Percentiles rank a stretch among this genome's conserved stretches.
phyloP scores from a whole-genome alignment of 805 yeast genomes.

The Metschnikowia orientalis region DNA sequence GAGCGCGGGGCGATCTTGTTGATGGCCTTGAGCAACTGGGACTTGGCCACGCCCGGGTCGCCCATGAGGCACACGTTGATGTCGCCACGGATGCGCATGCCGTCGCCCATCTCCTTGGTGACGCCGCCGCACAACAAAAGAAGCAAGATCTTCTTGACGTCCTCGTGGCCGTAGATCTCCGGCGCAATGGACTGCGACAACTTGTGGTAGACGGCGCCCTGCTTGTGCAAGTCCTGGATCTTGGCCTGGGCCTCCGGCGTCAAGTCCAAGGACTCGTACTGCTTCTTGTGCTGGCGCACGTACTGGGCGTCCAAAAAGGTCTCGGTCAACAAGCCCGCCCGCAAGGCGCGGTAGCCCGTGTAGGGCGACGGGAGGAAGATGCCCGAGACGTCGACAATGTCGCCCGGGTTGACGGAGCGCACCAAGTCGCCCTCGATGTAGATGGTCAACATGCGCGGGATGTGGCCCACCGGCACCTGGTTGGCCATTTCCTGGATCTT shows the following conservation, averaged over 20 bases:
- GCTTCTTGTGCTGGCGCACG: conserved; percentile 83
- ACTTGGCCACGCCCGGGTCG: conserved; percentile 99
- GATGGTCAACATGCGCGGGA: conserved; percentile 80
- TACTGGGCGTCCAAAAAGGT: conserved; percentile 87
- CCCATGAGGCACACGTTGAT: conserved; percentile 96
- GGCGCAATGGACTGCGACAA: conserved; percentile 93
- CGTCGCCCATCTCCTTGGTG: conserved; percentile 91
- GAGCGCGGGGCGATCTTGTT: conserved; percentile 93
- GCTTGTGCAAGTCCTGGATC: conserved; percentile 49
- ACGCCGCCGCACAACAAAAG: conserved; percentile 91
- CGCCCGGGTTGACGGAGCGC: conserved; percentile 88
- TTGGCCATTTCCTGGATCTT: conserved; percentile 90
- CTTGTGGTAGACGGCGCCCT: conserved; percentile 73
- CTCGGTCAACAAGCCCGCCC: conserved; percentile 91
- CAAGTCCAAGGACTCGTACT: conserved; percentile 63
- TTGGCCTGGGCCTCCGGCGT: conserved; percentile 52
- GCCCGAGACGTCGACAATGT: conserved; percentile 88
- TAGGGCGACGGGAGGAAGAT: conserved; percentile 91
- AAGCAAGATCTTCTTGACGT: conserved; percentile 86
- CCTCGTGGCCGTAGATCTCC: conserved; percentile 91
- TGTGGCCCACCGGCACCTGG: conserved; percentile 98
- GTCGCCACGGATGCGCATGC: conserved; percentile 96
- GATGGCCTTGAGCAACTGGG: conserved; percentile 88
- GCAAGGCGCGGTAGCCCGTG: conserved; percentile 89
- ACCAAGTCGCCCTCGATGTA: conserved; percentile 93